Percentiles rank a stretch among this genome's conserved stretches.
phyloP scores from a whole-genome alignment of 768 basidiomycete genomes.

The Galerina sulciceps region DNA sequence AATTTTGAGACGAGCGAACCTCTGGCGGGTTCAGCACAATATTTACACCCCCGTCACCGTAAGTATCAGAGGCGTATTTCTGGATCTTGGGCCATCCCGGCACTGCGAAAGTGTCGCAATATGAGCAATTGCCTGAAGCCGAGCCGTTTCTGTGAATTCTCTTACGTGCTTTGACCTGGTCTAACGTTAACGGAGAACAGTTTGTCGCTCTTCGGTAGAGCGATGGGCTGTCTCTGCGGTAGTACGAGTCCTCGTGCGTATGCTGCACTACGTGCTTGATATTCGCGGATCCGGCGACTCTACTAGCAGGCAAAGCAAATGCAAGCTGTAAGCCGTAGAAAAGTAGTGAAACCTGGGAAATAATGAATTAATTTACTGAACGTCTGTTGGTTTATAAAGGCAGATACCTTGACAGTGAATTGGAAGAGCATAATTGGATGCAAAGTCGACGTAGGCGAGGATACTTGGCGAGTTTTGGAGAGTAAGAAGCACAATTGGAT shows the following conservation, averaged over 20 bases:
- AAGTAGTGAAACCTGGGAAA: not conserved
- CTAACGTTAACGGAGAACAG: not conserved
- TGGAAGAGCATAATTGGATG: not conserved
- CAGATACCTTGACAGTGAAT: not conserved
- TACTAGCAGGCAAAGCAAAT: conserved; percentile 1
- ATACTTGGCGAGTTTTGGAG: no score
- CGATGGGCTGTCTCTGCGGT: not conserved
- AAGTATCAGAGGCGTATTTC: conserved; percentile 3
- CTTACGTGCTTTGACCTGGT: conserved; percentile 2
- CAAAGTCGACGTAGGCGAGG: no score
- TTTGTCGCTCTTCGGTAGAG: not conserved
- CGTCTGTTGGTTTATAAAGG: not conserved
- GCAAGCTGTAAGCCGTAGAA: conserved; percentile 1
- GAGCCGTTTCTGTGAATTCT: not conserved
- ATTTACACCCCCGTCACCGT: not conserved
- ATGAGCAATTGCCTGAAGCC: not conserved
- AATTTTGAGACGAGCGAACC: no score
- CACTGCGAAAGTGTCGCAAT: not conserved
- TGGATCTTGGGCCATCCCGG: conserved; percentile 6
- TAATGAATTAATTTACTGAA: not conserved
- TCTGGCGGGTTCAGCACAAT: conserved; percentile 6
- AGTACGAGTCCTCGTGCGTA: conserved; percentile 1
- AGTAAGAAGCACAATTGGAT: not conserved
- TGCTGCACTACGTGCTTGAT: conserved; percentile 1
- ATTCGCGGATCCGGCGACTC: not conserved